Evolutionary conservation across 176 grass and related monocot genomes (phyloP).

Genomic region (Avena insularis): DNA sequence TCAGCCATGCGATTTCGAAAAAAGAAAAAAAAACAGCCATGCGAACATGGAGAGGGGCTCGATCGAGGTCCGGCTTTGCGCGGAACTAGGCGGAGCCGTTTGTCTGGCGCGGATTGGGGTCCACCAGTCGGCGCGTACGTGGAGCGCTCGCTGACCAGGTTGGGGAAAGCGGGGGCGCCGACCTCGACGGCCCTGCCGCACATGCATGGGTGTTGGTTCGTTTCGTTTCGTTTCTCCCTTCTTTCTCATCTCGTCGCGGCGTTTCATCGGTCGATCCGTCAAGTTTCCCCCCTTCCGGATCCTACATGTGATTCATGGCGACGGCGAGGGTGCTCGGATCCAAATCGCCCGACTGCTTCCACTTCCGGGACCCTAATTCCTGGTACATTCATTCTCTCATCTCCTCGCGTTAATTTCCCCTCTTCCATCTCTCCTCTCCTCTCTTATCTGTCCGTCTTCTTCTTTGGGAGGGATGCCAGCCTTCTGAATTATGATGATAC

Average conservation of each 20-base stretch:
- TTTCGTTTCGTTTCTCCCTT: not conserved
- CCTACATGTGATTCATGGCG: not conserved
- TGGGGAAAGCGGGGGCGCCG: not conserved
- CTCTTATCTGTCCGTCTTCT: too few relatives aligned
- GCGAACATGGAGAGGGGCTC: too few relatives aligned
- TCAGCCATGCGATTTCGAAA: too few relatives aligned
- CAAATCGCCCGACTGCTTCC: constrained; percentile 51
- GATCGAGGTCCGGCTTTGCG: too few relatives aligned
- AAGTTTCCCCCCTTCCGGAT: not conserved
- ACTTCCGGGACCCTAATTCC: constrained; percentile 43
- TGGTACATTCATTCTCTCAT: constrained; percentile 34
- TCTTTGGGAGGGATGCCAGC: too few relatives aligned
- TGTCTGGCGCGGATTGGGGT: not conserved
- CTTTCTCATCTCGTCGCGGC: not conserved
- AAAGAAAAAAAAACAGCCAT: too few relatives aligned
- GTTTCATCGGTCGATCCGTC: not conserved
- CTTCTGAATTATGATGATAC: too few relatives aligned
- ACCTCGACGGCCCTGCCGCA: constrained; percentile 1
- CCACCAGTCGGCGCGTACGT: constrained; percentile 15
- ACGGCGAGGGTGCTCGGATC: constrained; percentile 52
- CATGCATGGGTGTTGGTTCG: constrained; percentile 10
- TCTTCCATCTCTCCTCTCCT: not conserved
- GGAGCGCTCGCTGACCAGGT: constrained; percentile 15
- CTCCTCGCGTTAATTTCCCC: not conserved
- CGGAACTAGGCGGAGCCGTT: too few relatives aligned